A percentile compares a stretch with the other conserved stretches of the same genome.
Evolutionary conservation across 2,329 filamentous ascomycete species (phyloP).

Genomic region (Pseudomassariella vexata): DNA sequence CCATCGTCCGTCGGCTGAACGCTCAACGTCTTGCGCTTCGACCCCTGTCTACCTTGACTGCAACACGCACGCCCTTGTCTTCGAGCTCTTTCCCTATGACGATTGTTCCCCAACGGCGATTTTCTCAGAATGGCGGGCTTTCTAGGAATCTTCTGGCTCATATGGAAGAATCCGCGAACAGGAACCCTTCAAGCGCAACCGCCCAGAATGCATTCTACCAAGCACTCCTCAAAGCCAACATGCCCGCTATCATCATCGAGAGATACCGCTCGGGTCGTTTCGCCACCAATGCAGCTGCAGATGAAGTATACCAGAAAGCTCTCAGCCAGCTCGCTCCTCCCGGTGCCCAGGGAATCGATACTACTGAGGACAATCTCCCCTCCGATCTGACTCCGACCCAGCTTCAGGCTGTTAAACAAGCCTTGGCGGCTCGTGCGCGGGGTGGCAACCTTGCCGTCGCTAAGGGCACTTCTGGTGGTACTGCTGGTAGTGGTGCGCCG

Average conservation of each 20-base stretch:
- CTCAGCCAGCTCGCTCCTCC: constrained; percentile 39
- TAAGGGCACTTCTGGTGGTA: constrained; percentile 40
- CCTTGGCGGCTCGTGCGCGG: constrained; percentile 65
- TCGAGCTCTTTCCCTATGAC: constrained; percentile 10
- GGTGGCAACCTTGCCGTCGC: constrained; percentile 60
- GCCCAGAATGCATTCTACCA: constrained; percentile 94
- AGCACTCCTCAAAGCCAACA: constrained; percentile 81
- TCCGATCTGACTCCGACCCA: constrained; percentile 52
- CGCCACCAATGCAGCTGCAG: constrained; percentile 72
- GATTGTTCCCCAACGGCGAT: constrained; percentile 21
- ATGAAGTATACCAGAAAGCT: constrained; percentile 73
- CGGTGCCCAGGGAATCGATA: constrained; percentile 22
- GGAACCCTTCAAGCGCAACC: constrained; percentile 79
- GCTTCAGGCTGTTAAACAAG: constrained; percentile 74
- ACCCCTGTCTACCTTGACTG: constrained; percentile 18
- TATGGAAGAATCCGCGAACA: constrained; percentile 86
- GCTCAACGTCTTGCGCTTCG: constrained; percentile 13
- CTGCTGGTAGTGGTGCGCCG: constrained; percentile 75
- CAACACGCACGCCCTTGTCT: constrained; percentile 11
- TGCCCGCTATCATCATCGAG: constrained; percentile 89
- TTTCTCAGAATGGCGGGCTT: constrained; percentile 42
- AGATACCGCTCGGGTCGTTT: constrained; percentile 83
- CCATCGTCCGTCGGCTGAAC: constrained; percentile 18
- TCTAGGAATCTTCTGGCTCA: constrained; percentile 69
- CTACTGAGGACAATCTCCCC: constrained; percentile 25